Conservation (phyloP, 495 filamentous ascomycete genomes). For the Hyaloscypha finlandica region DNA sequence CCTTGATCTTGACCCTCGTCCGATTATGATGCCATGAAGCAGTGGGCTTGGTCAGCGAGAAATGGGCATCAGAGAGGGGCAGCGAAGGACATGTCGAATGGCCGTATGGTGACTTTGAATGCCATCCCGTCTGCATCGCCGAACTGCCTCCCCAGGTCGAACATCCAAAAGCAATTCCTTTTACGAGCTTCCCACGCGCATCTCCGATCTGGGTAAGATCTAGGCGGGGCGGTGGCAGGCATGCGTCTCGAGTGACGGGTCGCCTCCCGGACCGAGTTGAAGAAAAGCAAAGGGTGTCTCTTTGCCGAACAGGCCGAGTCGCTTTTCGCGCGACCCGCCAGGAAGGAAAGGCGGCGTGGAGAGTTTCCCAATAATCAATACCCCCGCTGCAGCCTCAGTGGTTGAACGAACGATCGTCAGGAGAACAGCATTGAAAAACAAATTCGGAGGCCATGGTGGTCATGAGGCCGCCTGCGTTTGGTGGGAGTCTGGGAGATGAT, state of each 20-base stretch:
- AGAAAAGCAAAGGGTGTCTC: background rate
- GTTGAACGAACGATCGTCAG: background rate
- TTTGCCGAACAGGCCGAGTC: background rate
- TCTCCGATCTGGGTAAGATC: background rate
- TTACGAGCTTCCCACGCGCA: background rate
- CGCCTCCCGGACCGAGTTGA: background rate
- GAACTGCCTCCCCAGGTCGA: background rate
- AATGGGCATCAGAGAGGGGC: background rate
- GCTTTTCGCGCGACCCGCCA: background rate
- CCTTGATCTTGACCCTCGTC: background rate
- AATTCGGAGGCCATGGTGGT: background rate
- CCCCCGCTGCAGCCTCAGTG: background rate
- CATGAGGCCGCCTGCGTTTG: background rate
- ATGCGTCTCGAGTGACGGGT: background rate
- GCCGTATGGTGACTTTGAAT: background rate
- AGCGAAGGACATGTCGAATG: background rate
- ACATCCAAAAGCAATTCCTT: background rate
- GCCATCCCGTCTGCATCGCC: background rate
- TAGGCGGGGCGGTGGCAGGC: background rate
- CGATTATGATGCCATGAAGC: background rate
- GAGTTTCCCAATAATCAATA: background rate
- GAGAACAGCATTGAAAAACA: background rate
- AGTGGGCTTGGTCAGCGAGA: background rate
- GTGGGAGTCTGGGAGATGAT: background rate
- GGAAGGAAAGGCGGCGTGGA: background rate